Evolutionary conservation across 768 basidiomycete species (phyloP).

Genomic region (Cystobasidiopsis lactophilus): DNA sequence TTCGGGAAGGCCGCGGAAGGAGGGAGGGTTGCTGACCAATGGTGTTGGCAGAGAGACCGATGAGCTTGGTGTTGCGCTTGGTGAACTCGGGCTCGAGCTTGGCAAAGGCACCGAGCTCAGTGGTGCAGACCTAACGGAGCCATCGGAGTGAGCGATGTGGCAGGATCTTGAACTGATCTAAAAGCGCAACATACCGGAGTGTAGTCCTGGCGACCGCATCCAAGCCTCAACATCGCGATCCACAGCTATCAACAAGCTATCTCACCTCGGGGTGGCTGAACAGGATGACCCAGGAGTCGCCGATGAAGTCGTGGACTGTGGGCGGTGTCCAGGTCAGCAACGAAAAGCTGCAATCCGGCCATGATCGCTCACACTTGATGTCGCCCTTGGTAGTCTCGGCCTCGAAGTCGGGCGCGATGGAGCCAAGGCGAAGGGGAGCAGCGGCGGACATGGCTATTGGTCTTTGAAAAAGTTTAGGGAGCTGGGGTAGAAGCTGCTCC

Average conservation of each 20-base stretch:
- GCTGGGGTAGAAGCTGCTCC: too few species aligned
- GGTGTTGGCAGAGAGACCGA: conserved; percentile 50
- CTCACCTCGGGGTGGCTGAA: conserved; percentile 69
- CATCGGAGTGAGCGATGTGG: conserved; percentile 5
- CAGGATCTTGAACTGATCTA: not conserved
- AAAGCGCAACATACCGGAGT: conserved; percentile 33
- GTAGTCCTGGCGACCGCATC: conserved; percentile 39
- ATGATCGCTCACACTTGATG: conserved; percentile 64
- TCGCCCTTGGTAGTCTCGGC: conserved; percentile 67
- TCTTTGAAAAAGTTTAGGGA: too few species aligned
- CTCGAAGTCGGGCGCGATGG: conserved; percentile 72
- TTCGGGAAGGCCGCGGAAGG: too few species aligned
- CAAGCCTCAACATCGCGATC: too few species aligned
- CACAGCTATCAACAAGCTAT: conserved; percentile 13
- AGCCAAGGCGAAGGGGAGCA: conserved; percentile 49
- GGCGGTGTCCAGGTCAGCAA: too few species aligned
- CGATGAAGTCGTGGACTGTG: conserved; percentile 82
- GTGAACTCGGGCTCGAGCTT: conserved; percentile 64
- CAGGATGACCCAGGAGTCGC: conserved; percentile 59
- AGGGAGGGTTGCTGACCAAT: conserved; percentile 48
- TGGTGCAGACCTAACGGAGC: conserved; percentile 54
- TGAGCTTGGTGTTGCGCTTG: conserved; percentile 73
- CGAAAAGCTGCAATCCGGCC: conserved; percentile 55
- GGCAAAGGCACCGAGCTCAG: conserved; percentile 89
- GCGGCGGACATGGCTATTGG: too few species aligned